Evolutionary conservation across 768 basidiomycete species (phyloP).

Genomic region (Saitozyma podzolica): DNA sequence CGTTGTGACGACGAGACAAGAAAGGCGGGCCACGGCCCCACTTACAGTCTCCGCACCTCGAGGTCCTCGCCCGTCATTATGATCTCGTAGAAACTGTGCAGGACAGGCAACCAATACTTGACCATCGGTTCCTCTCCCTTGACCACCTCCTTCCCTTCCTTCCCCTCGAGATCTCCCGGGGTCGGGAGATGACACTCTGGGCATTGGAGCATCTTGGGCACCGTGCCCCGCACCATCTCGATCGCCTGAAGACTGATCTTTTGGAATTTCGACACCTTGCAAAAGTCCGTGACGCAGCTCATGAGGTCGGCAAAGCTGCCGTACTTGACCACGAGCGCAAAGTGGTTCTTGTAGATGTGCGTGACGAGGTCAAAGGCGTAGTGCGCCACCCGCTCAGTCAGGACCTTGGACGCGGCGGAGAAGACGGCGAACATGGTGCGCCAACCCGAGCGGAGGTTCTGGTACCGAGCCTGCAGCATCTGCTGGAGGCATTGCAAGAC

Average conservation of each 20-base stretch:
- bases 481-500: slow-evolving; percentile 97
- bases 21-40: slow-evolving; percentile 14
- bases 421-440: slow-evolving; percentile 99
- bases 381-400: slow-evolving; percentile 88
- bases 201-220: slow-evolving; percentile 83
- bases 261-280: slow-evolving; percentile 98
- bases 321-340: slow-evolving; percentile 82
- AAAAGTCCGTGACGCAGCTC: slow-evolving; percentile 97
- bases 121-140: slow-evolving; percentile 73
- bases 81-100: slow-evolving; percentile 98
- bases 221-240: slow-evolving; percentile 89
- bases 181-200: slow-evolving; percentile 62
- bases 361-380: slow-evolving; percentile 97
- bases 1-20: neutral
- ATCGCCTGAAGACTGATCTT: slow-evolving; percentile 96
- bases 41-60: slow-evolving; percentile 93
- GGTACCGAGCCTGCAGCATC: slow-evolving; percentile 93
- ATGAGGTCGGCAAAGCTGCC: slow-evolving; percentile 95
- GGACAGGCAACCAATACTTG: slow-evolving; percentile 92
- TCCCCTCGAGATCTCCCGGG: slow-evolving; percentile 6
- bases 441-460: slow-evolving; percentile 98
- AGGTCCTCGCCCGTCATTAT: slow-evolving; percentile 99
- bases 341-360: slow-evolving; percentile 85
- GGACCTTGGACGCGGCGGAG: slow-evolving; percentile 88
- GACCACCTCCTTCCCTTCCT: slow-evolving; percentile 15